Conservation (phyloP, 495 filamentous ascomycete species). For the Aspergillus funiculosus region DNA sequence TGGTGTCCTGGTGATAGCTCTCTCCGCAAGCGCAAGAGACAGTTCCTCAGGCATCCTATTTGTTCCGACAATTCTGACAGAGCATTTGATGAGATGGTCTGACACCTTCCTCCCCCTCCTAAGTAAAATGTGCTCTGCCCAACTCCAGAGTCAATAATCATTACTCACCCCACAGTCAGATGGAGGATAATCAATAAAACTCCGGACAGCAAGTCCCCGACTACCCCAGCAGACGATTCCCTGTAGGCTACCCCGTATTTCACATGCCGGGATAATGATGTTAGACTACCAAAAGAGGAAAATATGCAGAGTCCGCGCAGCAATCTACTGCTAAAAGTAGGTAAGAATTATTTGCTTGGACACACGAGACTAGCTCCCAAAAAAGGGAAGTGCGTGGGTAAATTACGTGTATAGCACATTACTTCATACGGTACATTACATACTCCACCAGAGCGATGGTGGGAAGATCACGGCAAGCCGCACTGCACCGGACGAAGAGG, state of each 20-base stretch:
- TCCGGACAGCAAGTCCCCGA: no score
- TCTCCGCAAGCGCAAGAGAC: no score
- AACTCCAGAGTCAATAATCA: no score
- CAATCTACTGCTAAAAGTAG: neutral
- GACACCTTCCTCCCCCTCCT: no score
- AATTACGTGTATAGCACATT: constrained; percentile 11
- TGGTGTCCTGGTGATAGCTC: no score
- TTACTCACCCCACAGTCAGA: no score
- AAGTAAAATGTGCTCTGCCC: no score
- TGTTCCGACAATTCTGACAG: no score
- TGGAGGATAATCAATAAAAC: no score
- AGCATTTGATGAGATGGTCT: no score
- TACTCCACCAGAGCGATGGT: neutral
- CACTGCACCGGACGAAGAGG: constrained; percentile 13
- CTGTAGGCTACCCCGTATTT: constrained; percentile 2
- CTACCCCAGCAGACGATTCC: no score
- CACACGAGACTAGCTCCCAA: constrained; percentile 11
- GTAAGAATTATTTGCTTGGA: constrained; percentile 6
- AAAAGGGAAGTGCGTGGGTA: constrained; percentile 1
- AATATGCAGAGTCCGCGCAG: neutral
- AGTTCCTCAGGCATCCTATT: no score
- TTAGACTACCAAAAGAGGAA: neutral
- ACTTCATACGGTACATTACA: constrained; percentile 11
- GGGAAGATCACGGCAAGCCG: constrained; percentile 20
- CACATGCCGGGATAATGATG: constrained; percentile 1